Percentiles rank a stretch among this genome's conserved stretches.
phyloP scores from a whole-genome alignment of 306 rosid genomes.

The Lupinus albus region DNA sequence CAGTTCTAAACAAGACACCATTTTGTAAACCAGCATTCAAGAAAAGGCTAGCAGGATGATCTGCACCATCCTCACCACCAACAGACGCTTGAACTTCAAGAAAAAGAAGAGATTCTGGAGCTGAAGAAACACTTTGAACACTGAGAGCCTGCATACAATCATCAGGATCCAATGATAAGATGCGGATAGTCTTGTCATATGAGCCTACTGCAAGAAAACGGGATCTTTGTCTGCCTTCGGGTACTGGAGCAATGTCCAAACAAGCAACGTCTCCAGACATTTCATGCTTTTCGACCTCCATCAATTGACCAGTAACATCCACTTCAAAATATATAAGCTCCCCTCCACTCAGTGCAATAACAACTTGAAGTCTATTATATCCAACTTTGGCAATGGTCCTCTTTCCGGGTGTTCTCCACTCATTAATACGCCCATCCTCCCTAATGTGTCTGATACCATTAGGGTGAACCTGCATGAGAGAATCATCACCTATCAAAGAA shows the following conservation, averaged over 20 bases:
- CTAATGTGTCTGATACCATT: constrained; percentile 99
- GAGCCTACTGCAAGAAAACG: constrained; percentile 97
- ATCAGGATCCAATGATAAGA: constrained; percentile 91
- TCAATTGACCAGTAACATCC: constrained; percentile 89
- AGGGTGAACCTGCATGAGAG: constrained; percentile 99
- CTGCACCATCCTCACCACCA: constrained; percentile 98
- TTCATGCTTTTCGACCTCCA: constrained; percentile 98
- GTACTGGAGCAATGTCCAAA: constrained; percentile 93
- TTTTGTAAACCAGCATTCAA: constrained; percentile 84
- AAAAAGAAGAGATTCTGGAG: constrained; percentile 95
- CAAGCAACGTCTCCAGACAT: constrained; percentile 97
- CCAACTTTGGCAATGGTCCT: constrained; percentile 90
- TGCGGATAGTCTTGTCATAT: constrained; percentile 83
- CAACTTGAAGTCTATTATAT: constrained; percentile 90
- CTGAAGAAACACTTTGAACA: constrained; percentile 85
- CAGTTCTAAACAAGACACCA: constrained; percentile 94
- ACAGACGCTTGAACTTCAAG: constrained; percentile 91
- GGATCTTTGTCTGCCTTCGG: constrained; percentile 93
- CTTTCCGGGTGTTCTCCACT: constrained; percentile 99
- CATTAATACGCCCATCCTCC: constrained; percentile 96
- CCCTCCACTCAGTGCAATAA: constrained; percentile 94
- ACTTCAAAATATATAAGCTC: constrained; percentile 95
- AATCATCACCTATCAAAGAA: constrained; percentile 97
- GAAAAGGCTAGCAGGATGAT: constrained; percentile 97
- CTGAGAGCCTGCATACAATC: constrained; percentile 91